These are phyloP conservation scores for Cordyceps militaris DNA, from an alignment of 2,329 filamentous ascomycete genomes.

Conservation along the genomic window DNA sequence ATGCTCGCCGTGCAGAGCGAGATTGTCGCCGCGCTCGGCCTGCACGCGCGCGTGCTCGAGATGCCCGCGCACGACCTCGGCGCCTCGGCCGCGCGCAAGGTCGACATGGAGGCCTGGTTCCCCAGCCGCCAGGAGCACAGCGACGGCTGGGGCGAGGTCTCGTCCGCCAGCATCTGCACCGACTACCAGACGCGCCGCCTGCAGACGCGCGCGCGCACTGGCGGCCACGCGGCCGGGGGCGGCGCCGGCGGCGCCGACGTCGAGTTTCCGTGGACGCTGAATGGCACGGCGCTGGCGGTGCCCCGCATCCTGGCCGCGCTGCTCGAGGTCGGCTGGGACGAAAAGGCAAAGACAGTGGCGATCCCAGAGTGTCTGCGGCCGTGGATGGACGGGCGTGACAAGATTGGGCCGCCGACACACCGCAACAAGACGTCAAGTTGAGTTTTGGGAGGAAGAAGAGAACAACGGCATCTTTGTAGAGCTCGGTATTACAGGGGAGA, in stretches of 20 bases:
- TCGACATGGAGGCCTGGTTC: conserved; percentile 92
- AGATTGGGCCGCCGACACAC: conserved; percentile 40
- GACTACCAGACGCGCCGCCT: conserved; percentile 88
- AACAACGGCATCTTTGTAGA: not conserved
- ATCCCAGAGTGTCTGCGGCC: conserved; percentile 73
- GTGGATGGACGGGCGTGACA: conserved; percentile 74
- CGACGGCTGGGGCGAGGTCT: conserved; percentile 85
- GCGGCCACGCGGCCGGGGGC: conserved; percentile 31
- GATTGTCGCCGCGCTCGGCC: conserved; percentile 67
- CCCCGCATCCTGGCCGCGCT: conserved; percentile 84
- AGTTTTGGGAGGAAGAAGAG: not conserved
- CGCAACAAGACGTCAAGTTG: not conserved
- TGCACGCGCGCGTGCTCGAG: conserved; percentile 83
- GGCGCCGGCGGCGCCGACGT: conserved; percentile 35
- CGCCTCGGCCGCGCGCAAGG: conserved; percentile 77
- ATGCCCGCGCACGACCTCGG: conserved; percentile 89
- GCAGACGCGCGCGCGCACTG: conserved; percentile 61
- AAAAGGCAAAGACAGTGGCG: conserved; percentile 55
- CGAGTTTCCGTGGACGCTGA: conserved; percentile 83
- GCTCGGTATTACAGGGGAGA: not conserved
- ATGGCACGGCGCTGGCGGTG: conserved; percentile 88
- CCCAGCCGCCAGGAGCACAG: conserved; percentile 59
- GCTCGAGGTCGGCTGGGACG: conserved; percentile 85
- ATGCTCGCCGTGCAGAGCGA: conserved; percentile 82
- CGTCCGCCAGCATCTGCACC: conserved; percentile 81